A percentile compares a stretch with the other conserved stretches of the same genome.
phyloP scores from a whole-genome alignment of 441 rosid genomes.

The Manihot esculenta region DNA sequence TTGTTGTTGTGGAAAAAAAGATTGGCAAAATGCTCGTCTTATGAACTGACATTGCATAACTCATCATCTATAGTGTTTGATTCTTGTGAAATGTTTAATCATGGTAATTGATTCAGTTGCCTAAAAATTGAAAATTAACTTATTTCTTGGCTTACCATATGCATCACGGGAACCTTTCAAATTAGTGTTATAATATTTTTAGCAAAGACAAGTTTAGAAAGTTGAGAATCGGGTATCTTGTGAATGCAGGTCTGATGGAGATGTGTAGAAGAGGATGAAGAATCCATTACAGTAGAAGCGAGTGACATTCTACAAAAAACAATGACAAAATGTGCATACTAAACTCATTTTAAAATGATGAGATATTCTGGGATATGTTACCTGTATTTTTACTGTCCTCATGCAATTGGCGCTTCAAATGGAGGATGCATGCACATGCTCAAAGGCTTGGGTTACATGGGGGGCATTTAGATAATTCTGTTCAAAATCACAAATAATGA shows the following conservation, averaged over 20 bases:
- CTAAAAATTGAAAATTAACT: background rate
- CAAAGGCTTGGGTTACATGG: no score
- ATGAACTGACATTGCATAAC: background rate
- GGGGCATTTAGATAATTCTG: no score
- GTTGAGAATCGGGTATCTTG: background rate
- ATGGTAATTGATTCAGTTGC: background rate
- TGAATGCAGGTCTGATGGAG: constrained; percentile 10
- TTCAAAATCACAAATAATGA: no score
- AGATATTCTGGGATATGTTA: no score
- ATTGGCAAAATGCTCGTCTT: background rate
- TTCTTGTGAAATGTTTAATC: background rate
- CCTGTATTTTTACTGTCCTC: no score
- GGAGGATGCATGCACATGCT: no score
- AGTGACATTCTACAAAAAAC: background rate
- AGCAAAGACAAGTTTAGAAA: background rate
- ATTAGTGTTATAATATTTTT: background rate
- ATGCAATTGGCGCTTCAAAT: no score
- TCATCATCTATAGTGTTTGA: background rate
- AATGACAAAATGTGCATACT: background rate
- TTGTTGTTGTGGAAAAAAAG: background rate
- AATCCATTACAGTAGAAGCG: background rate
- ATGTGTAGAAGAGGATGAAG: background rate
- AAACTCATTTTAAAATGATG: background rate
- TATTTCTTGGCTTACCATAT: background rate
- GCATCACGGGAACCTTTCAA: background rate